Evolutionary conservation across 2,329 filamentous ascomycete species (phyloP), one percentile per base, ranked within the genome.

Genomic region (Teratosphaeria destructans): DNA sequence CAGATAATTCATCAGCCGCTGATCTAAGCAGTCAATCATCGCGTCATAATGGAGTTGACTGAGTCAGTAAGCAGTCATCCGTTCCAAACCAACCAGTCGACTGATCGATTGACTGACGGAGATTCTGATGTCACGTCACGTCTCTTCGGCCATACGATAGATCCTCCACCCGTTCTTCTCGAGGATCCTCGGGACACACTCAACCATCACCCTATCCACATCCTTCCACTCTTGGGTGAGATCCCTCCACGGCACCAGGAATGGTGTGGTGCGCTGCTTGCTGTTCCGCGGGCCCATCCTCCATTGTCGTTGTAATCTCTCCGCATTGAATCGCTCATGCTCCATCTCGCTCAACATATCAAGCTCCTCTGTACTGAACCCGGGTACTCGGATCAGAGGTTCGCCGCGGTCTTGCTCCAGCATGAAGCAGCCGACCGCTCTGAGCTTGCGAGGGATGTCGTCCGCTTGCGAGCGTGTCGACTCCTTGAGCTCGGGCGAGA

Each of bases 141-240:
- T n/a, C 43, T 49, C 60, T 26, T 63, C 59, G 54, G 54, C 57
- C 68, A 72, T 71, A 57, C 67, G 61, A 61, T 72, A 72, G 27
- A 72, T 71, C 59, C 63, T 67, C 67, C 68, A 72, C n/a, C 68
- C 69, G 12, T 66, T 67, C 34, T 60, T 64, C 19, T 65, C 68
- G 32, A 72, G 57, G 5, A 71, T 65, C 53, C 66, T 57, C 3
- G 70, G 70, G 26, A 72, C 70, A 56, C 69, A 71, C 58, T 72
- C 69, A 29, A 73, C 71, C 70, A 72, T 73, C 6, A 72, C 71
- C 2, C 69, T 63, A 67, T 73, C 71, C 3, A 73, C 69, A 56
- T 71, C 69, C 57, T 67, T 69, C 70, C 69, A 71, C 54, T 71
- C 68, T 63, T 71, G 65, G 35, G 66, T 68, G 34, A 73, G 55